Percentiles rank a stretch among this genome's conserved stretches.
Conservation (phyloP, 495 filamentous ascomycete genomes). For the Podospora comata region DNA sequence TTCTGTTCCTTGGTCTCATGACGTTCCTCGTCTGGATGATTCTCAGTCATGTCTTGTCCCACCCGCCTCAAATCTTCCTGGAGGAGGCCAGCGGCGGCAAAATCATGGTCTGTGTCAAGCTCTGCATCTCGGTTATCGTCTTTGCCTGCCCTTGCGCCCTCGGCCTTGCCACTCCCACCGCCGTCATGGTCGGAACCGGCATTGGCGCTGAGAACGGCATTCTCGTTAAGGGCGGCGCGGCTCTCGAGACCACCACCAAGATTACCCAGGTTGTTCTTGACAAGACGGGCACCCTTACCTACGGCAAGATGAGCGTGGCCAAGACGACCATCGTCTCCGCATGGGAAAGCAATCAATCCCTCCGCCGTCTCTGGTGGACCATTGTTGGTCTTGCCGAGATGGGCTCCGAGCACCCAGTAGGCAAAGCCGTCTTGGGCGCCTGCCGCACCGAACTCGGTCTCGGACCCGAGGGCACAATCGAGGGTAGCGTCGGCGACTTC, state of each 20-base stretch:
- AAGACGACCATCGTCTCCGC: slow-evolving; percentile 59
- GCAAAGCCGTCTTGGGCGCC: slow-evolving; percentile 71
- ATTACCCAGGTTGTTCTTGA: slow-evolving; percentile 95
- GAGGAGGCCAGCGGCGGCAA: slow-evolving; percentile 76
- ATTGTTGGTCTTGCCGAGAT: slow-evolving; percentile 90
- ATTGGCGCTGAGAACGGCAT: slow-evolving; percentile 97
- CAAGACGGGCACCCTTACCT: slow-evolving; percentile 95
- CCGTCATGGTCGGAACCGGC: slow-evolving; percentile 98
- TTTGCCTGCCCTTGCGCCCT: slow-evolving; percentile 97
- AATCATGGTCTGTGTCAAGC: slow-evolving; percentile 93
- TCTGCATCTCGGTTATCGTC: slow-evolving; percentile 98
- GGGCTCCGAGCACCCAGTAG: slow-evolving; percentile 92
- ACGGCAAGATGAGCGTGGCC: slow-evolving; percentile 90
- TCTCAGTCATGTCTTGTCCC: slow-evolving; percentile 73
- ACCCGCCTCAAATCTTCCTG: slow-evolving; percentile 89
- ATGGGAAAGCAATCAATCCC: slow-evolving; percentile 68
- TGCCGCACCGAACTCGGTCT: slow-evolving; percentile 73
- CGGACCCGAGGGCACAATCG: slow-evolving; percentile 66
- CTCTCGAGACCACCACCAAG: slow-evolving; percentile 87
- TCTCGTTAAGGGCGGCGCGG: slow-evolving; percentile 91
- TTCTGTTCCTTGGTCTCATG: slow-evolving; percentile 75
- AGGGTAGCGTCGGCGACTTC: slow-evolving; percentile 82
- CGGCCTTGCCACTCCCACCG: slow-evolving; percentile 89
- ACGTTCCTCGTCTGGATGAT: slow-evolving; percentile 96
- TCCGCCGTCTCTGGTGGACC: slow-evolving; percentile 83